A percentile compares a stretch with the other conserved stretches of the same genome.
These are phyloP conservation scores for Ceratonia siliqua DNA, from an alignment of 306 rosid genomes.

Conservation along the genomic window DNA sequence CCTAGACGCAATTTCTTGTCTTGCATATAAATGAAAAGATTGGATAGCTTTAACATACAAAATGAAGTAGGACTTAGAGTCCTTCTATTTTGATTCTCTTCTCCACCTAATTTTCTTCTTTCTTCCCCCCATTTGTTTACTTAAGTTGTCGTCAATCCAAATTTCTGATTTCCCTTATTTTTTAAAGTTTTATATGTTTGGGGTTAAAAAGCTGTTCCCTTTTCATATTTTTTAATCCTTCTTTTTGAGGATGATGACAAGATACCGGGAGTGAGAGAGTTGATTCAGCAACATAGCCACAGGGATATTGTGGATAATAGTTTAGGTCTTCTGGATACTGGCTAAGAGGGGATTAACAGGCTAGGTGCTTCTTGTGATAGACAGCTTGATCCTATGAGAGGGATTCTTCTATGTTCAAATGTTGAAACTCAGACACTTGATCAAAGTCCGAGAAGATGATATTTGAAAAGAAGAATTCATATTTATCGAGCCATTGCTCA, in stretches of 20 bases:
- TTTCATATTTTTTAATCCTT: slow-evolving; percentile 6
- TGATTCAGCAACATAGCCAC: background rate
- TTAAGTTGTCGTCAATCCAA: background rate
- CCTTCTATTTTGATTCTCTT: slow-evolving; percentile 24
- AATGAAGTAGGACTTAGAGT: background rate
- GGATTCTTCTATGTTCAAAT: no score
- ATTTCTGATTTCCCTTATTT: background rate
- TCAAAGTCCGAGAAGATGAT: no score
- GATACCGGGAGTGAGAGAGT: background rate
- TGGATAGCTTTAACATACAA: slow-evolving; percentile 10
- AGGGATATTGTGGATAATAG: background rate
- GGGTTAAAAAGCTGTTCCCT: slow-evolving; percentile 5
- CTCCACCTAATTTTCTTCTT: background rate
- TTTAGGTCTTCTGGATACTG: no score
- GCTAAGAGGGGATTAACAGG: no score
- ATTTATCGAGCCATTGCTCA: no score
- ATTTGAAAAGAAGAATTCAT: no score
- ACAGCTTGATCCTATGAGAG: no score
- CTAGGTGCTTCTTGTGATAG: no score
- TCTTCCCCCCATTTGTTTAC: slow-evolving; percentile 22
- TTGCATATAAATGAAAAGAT: background rate
- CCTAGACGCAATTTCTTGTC: background rate
- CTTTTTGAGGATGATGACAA: slow-evolving; percentile 29
- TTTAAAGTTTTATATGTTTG: background rate
- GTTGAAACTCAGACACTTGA: no score